phyloP scores from a whole-genome alignment of 139 green algal genomes.

The Chlorella ohadii region DNA sequence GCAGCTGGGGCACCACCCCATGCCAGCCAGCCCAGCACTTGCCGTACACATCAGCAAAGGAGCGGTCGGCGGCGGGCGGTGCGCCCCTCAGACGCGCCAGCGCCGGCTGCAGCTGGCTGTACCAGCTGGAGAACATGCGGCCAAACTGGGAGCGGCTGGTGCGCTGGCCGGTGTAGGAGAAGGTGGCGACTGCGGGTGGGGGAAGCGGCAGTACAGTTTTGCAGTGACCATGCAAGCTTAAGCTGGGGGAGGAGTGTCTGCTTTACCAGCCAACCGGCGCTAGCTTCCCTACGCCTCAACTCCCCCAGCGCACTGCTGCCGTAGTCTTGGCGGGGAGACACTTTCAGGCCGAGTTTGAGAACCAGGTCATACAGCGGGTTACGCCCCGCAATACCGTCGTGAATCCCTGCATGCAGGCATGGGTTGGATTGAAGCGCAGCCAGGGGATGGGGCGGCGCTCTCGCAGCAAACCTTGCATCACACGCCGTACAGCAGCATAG shows the following conservation, averaged over 20 bases:
- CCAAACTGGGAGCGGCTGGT: neutral
- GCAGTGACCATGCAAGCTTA: no score
- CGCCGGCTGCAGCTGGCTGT: neutral
- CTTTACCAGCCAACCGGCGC: no score
- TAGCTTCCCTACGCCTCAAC: no score
- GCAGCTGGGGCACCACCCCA: no score
- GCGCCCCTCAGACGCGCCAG: neutral
- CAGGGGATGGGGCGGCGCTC: no score
- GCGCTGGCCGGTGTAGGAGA: neutral
- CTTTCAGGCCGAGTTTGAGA: neutral
- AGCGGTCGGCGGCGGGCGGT: neutral
- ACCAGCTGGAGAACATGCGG: neutral
- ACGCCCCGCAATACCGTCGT: conserved; percentile 28
- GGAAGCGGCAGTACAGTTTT: no score
- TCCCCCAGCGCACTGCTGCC: neutral
- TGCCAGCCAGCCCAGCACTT: neutral
- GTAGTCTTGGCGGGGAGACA: neutral
- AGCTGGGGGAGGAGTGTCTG: no score
- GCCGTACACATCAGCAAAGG: neutral
- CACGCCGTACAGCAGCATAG: no score
- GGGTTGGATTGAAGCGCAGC: no score
- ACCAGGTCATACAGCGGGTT: conserved; percentile 51
- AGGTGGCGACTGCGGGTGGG: neutral
- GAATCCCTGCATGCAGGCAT: conserved; percentile 31
- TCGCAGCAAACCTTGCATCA: no score